Percentiles rank a stretch among this genome's conserved stretches.
Evolutionary conservation across 2,329 filamentous ascomycete genomes (phyloP).

Genomic region (Fusarium sp.): DNA sequence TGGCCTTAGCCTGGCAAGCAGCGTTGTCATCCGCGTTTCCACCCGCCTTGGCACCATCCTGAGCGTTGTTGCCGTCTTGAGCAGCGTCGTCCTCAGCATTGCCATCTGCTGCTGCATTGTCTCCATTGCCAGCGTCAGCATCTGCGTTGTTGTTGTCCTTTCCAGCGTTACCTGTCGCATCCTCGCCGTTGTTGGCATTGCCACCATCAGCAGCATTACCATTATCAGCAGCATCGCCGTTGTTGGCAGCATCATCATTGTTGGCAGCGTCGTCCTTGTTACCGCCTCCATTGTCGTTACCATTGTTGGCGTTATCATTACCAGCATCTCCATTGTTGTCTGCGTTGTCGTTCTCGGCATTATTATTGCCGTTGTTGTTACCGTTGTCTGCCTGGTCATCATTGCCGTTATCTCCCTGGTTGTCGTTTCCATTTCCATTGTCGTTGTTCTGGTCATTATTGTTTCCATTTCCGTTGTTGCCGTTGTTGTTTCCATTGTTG

Average conservation of each 20-base stretch:
- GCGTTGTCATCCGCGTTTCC: background rate
- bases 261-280: background rate
- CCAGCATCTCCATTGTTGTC: background rate
- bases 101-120: background rate
- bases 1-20: background rate
- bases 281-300: background rate
- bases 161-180: background rate
- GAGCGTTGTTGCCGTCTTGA: background rate
- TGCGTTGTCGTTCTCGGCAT: background rate
- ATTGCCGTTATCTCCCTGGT: background rate
- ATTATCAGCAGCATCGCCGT: background rate
- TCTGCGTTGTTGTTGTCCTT: background rate
- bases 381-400: background rate
- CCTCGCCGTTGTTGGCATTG: background rate
- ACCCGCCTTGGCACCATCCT: background rate
- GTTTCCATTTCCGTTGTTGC: background rate
- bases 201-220: background rate
- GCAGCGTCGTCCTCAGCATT: background rate
- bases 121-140: background rate
- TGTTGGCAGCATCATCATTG: background rate
- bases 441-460: background rate
- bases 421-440: background rate
- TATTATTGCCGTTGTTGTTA: background rate
- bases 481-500: background rate
- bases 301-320: background rate